phyloP scores from a whole-genome alignment of 306 rosid species.

The Cicer cuneatum region DNA sequence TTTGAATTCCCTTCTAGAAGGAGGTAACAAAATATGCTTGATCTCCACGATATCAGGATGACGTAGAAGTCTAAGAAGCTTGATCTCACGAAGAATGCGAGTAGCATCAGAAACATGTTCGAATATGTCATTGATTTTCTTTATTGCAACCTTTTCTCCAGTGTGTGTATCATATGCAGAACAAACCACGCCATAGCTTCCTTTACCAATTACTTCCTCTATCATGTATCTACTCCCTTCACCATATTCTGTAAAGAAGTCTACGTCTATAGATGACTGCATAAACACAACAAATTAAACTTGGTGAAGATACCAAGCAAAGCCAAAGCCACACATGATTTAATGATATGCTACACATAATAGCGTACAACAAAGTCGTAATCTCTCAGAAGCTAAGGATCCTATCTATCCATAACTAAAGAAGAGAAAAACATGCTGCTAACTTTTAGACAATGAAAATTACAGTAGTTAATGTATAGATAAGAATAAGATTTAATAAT shows the following conservation, averaged over 20 bases:
- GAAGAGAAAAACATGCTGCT: neutral
- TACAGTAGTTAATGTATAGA: too few species aligned
- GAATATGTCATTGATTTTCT: slow-evolving; percentile 95
- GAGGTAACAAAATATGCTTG: slow-evolving; percentile 96
- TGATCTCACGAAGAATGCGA: slow-evolving; percentile 97
- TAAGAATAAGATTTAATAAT: neutral
- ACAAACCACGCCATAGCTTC: slow-evolving; percentile 99
- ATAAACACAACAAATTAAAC: slow-evolving; percentile 41
- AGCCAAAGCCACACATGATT: neutral
- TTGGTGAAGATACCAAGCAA: slow-evolving; percentile 31
- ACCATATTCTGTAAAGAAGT: slow-evolving; percentile 97
- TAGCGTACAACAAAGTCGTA: neutral
- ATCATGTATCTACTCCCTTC: slow-evolving; percentile 96
- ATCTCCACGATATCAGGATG: slow-evolving; percentile 99
- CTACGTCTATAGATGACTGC: slow-evolving; percentile 89
- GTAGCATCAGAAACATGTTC: slow-evolving; percentile 99
- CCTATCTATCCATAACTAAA: neutral
- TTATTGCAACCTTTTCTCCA: slow-evolving; percentile 95
- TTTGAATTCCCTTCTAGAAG: slow-evolving; percentile 98
- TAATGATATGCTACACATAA: slow-evolving; percentile 22
- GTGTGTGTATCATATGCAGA: slow-evolving; percentile 93
- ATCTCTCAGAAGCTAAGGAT: neutral
- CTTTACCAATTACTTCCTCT: slow-evolving; percentile 99
- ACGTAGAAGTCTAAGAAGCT: slow-evolving; percentile 90
- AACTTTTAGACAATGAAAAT: neutral